phyloP scores from a whole-genome alignment of 352 stramenopile genomes.

The Phytopythium mirpurense region DNA sequence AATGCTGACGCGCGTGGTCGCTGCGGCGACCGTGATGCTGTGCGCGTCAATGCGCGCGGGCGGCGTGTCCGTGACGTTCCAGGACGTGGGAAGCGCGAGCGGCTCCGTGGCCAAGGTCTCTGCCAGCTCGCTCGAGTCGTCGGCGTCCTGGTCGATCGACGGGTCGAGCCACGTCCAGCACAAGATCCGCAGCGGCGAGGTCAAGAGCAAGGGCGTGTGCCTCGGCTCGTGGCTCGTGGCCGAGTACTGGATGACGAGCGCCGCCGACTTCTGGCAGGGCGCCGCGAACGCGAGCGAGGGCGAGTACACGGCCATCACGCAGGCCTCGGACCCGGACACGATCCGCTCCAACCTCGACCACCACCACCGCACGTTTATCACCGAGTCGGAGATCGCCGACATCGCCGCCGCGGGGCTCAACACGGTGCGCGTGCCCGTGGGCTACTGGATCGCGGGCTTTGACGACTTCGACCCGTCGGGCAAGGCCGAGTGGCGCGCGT shows the following conservation, averaged over 20 bases:
- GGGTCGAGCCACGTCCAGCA: constrained; percentile 38
- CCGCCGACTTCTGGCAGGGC: constrained; percentile 51
- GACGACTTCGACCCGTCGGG: constrained; percentile 26
- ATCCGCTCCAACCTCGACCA: constrained; percentile 38
- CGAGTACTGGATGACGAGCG: constrained; percentile 75
- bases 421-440: constrained; percentile 50
- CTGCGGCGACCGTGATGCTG: background rate
- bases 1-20: background rate
- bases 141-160: constrained; percentile 2
- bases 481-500: constrained; percentile 32
- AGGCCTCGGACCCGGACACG: constrained; percentile 24
- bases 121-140: constrained; percentile 1
- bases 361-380: constrained; percentile 65
- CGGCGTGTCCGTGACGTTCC: constrained; percentile 2
- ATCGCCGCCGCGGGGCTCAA: constrained; percentile 47
- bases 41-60: background rate
- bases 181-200: constrained; percentile 45
- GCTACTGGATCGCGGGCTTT: constrained; percentile 50
- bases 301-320: constrained; percentile 61
- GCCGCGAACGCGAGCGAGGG: constrained; percentile 34
- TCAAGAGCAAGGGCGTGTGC: constrained; percentile 58
- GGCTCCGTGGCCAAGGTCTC: background rate
- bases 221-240: constrained; percentile 73
- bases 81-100: constrained; percentile 6
- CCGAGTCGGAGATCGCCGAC: constrained; percentile 46